A percentile compares a stretch with the other conserved stretches of the same genome.
These are phyloP conservation scores for Metschnikowia gelsemii DNA, from an alignment of 805 yeast species.

Conservation along the genomic window DNA sequence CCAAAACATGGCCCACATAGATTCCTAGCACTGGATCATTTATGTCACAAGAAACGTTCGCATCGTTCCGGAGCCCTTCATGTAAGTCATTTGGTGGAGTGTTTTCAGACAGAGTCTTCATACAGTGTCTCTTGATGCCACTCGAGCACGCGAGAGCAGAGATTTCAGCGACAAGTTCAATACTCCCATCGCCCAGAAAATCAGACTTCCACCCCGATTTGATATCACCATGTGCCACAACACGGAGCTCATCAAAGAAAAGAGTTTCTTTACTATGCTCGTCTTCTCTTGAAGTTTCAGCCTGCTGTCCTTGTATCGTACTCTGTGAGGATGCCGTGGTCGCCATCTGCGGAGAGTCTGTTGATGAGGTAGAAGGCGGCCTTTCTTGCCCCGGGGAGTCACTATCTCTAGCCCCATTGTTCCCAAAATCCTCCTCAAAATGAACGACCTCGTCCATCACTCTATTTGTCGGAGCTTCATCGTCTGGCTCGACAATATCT, in stretches of 20 bases:
- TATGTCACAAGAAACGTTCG: constrained; percentile 74
- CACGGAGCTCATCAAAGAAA: constrained; percentile 70
- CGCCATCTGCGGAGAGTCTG: neutral
- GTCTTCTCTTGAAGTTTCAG: neutral
- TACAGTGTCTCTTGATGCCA: constrained; percentile 44
- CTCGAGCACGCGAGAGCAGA: constrained; percentile 59
- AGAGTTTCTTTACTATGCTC: constrained; percentile 23
- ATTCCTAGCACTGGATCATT: constrained; percentile 81
- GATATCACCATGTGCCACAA: constrained; percentile 75
- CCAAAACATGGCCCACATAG: constrained; percentile 68
- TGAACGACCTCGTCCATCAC: constrained; percentile 19
- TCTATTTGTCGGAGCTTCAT: constrained; percentile 17
- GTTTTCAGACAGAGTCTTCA: constrained; percentile 43
- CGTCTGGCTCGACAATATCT: constrained; percentile 17
- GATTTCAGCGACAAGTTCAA: constrained; percentile 76
- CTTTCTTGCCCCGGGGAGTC: neutral
- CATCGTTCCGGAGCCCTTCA: constrained; percentile 33
- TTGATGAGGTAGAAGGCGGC: neutral
- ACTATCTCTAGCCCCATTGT: neutral
- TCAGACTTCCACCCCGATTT: constrained; percentile 96
- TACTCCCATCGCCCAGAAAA: constrained; percentile 70
- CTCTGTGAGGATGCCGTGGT: neutral
- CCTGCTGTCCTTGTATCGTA: neutral
- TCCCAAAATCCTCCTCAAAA: constrained; percentile 21
- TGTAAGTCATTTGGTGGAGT: constrained; percentile 25